Evolutionary conservation across 2,329 filamentous ascomycete species (phyloP).

Genomic region (Colletotrichum sidae): DNA sequence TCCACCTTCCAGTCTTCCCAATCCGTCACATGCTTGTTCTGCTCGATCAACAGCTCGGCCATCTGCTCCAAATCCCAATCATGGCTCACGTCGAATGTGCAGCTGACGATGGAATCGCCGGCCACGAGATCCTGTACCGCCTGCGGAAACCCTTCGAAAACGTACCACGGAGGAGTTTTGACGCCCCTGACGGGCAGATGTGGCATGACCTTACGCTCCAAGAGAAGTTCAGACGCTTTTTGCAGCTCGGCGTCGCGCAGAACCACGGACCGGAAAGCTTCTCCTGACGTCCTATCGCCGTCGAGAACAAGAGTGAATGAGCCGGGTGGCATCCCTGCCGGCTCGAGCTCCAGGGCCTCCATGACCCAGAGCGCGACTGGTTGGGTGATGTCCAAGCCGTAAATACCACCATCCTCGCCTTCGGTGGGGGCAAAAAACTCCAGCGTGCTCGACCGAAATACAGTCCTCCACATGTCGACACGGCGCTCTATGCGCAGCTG

Average conservation of each 20-base stretch:
- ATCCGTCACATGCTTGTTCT: background rate
- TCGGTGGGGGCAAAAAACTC: too few species aligned
- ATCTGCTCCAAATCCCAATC: constrained; percentile 4
- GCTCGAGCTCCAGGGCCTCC: too few species aligned
- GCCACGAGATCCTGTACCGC: background rate
- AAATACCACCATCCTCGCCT: too few species aligned
- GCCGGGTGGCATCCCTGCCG: too few species aligned
- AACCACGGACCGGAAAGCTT: background rate
- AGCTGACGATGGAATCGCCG: background rate
- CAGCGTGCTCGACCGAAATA: too few species aligned
- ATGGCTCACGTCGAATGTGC: constrained; percentile 8
- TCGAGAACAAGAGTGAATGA: background rate
- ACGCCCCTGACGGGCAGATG: background rate
- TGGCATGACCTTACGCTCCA: background rate
- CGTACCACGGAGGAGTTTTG: background rate
- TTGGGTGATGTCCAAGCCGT: too few species aligned
- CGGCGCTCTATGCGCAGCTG: too few species aligned
- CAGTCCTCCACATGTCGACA: too few species aligned
- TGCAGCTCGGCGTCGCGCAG: constrained; percentile 15
- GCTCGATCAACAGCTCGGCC: background rate
- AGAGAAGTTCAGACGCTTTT: background rate
- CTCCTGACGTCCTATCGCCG: background rate
- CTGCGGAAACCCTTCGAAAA: constrained; percentile 3
- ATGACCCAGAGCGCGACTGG: too few species aligned
- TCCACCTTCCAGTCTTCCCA: too few species aligned